Base-by-base conservation (phyloP, 257 asterid genomes). In the Lithospermum erythrorhizon region DNA sequence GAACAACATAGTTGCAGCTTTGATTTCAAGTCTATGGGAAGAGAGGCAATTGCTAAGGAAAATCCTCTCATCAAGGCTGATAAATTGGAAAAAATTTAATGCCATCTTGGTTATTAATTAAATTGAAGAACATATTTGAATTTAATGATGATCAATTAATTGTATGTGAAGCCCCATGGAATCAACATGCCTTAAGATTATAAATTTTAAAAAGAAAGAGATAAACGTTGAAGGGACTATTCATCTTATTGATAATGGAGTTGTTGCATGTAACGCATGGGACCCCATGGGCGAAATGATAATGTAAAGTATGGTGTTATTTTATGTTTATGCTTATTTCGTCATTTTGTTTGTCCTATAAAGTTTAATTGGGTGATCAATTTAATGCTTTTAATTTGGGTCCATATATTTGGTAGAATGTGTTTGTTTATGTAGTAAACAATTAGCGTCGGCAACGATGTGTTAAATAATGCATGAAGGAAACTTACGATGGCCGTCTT, bases 11-110 rank as follows among this genome's bases (percentile, higher is more conserved):
- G 72, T 0, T 89, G 97, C 65, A 23, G 74, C 10, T 84, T 89
- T 48, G 94, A 89, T 71, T 89, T 81, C 83, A 89, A 89, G 76
- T 32, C 87, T 18, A 59, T 75, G 79, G 97, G 97, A 14, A 76
- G 84, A 72, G 94, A 89, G 72, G 95, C 86, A 21, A 89, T 89
- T 61, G 97, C 95, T 3, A 89, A 76, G 83, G 97, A 85, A 0
- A 89, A 89, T 69, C 97, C 97, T 7, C 22, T 86, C 66, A 70
- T 89, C 72, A 86, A 73, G 67, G 94, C 78, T 0, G 76, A 63
- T 21, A 89, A 86, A 70, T 70, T 89, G 70, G 78, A 73, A 53
- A 89, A 70, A 86, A 86, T 89, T 20, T 89, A 86, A 86, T 86
- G 11, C 84, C 75, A 82, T 76, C 75, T 5, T 8, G 27, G 65